Percentiles rank a stretch among this genome's conserved stretches.
phyloP scores from a whole-genome alignment of 2,329 filamentous ascomycete genomes.

The Phialophora tarda region DNA sequence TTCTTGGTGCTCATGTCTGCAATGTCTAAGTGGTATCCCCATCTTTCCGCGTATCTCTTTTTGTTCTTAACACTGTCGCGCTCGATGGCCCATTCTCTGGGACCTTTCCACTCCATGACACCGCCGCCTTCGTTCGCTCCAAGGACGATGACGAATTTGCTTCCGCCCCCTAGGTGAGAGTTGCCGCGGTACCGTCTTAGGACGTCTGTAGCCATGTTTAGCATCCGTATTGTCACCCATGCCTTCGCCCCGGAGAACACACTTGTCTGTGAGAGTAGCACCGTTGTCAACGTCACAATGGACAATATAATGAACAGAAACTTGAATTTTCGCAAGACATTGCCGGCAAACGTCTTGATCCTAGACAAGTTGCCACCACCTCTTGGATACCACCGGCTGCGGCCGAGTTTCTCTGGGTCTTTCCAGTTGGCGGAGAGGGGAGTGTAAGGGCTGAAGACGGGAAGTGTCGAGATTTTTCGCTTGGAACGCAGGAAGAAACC shows the following conservation, averaged over 20 bases:
- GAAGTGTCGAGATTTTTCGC: slow-evolving; percentile 78
- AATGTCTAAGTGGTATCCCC: slow-evolving; percentile 95
- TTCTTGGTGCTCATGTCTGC: slow-evolving; percentile 99
- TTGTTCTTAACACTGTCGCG: slow-evolving; percentile 96
- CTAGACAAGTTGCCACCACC: slow-evolving; percentile 45
- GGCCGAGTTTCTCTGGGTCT: slow-evolving; percentile 78
- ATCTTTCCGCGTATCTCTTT: slow-evolving; percentile 79
- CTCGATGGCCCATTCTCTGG: slow-evolving; percentile 97
- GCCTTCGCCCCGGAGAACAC: slow-evolving; percentile 10
- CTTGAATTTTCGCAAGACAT: slow-evolving; percentile 66
- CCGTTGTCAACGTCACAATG: slow-evolving; percentile 34
- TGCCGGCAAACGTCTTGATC: slow-evolving; percentile 48
- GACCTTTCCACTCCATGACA: slow-evolving; percentile 99
- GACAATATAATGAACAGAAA: slow-evolving; percentile 62
- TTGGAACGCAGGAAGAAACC: slow-evolving; percentile 88
- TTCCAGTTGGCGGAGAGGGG: slow-evolving; percentile 57
- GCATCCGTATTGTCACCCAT: not conserved
- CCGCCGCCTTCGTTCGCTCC: slow-evolving; percentile 94
- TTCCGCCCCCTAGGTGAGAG: slow-evolving; percentile 76
- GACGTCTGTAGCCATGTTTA: slow-evolving; percentile 56
- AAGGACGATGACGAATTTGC: slow-evolving; percentile 90
- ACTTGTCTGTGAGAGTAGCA: slow-evolving; percentile 38
- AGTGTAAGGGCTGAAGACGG: slow-evolving; percentile 63
- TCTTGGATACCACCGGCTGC: slow-evolving; percentile 61
- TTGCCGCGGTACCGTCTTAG: slow-evolving; percentile 71